Percentiles rank a stretch among this genome's conserved stretches.
Evolutionary conservation across 371 early-diverging fungal species (phyloP).

Genomic region (Mucor circinelloides): DNA sequence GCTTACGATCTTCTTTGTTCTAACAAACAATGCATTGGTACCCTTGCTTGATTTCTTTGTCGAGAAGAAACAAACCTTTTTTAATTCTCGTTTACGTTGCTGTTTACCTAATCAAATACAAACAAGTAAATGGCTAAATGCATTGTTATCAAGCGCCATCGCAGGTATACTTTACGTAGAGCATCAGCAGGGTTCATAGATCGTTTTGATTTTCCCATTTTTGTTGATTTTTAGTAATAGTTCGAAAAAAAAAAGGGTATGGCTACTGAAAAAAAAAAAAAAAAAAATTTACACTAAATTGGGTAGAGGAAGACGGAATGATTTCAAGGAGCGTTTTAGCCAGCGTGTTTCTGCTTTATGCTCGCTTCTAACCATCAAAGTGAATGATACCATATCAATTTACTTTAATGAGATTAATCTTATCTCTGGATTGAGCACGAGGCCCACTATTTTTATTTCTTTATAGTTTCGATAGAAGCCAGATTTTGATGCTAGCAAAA

Average conservation of each 20-base stretch:
- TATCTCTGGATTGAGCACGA: background rate
- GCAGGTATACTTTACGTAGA: conserved; percentile 30
- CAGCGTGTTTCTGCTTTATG: background rate
- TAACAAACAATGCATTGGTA: conserved; percentile 11
- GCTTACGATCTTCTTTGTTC: conserved; percentile 68
- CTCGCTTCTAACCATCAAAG: background rate
- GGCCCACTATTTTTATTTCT: too few relatives aligned
- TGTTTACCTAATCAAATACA: conserved; percentile 53
- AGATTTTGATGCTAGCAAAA: background rate
- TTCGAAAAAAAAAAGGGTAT: background rate
- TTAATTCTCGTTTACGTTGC: conserved; percentile 65
- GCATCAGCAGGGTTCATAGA: conserved; percentile 58
- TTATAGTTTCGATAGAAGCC: too few relatives aligned
- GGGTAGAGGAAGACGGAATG: background rate
- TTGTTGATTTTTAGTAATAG: background rate
- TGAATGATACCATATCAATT: background rate
- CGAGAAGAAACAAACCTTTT: conserved; percentile 47
- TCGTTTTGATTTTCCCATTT: conserved; percentile 51
- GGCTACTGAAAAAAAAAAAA: background rate
- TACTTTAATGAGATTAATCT: background rate
- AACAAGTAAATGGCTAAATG: too few relatives aligned
- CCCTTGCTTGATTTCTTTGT: background rate
- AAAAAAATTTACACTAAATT: background rate
- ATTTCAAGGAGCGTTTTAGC: background rate
- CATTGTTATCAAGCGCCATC: too few relatives aligned